phyloP scores from a whole-genome alignment of 768 basidiomycete species.

The Trametes cinnabarina region DNA sequence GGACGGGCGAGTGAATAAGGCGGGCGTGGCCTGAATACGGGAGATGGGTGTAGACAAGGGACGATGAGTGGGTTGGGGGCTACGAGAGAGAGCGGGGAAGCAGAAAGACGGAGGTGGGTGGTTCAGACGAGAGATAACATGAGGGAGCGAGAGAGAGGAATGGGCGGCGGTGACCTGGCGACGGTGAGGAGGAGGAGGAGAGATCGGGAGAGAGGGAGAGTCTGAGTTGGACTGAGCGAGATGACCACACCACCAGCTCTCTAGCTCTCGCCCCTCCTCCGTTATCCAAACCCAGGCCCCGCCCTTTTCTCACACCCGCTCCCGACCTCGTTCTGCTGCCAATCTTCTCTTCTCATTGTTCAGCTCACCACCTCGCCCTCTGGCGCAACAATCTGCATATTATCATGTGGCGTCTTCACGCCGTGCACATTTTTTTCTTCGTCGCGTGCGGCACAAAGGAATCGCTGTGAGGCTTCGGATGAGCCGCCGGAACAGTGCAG shows the following conservation, averaged over 20 bases:
- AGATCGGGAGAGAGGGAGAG: background rate
- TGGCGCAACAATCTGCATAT: too few relatives aligned
- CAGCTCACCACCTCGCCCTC: background rate
- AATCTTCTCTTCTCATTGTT: background rate
- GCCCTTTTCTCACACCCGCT: slow-evolving; percentile 14
- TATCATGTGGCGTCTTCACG: background rate
- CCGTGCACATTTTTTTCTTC: background rate
- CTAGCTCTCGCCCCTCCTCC: slow-evolving; percentile 4
- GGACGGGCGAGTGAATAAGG: slow-evolving; percentile 12
- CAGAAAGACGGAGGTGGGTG: slow-evolving; percentile 15
- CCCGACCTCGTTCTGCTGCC: background rate
- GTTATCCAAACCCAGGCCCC: background rate
- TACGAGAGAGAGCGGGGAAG: slow-evolving; percentile 16
- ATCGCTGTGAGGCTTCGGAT: background rate
- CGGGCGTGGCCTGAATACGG: slow-evolving; percentile 12
- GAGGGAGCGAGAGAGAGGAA: slow-evolving; percentile 18
- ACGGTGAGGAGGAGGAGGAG: slow-evolving; percentile 23
- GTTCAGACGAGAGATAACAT: slow-evolving; percentile 18
- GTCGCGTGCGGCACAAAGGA: slow-evolving; percentile 3
- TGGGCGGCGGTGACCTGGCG: slow-evolving; percentile 23
- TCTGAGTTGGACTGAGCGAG: slow-evolving; percentile 16
- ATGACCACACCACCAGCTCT: slow-evolving; percentile 15
- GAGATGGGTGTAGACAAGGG: background rate
- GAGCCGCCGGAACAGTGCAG: background rate
- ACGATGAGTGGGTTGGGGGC: slow-evolving; percentile 15